Percentiles rank a stretch among this genome's conserved stretches.
phyloP scores from a whole-genome alignment of 306 rosid genomes.

The Sicyos edulis region DNA sequence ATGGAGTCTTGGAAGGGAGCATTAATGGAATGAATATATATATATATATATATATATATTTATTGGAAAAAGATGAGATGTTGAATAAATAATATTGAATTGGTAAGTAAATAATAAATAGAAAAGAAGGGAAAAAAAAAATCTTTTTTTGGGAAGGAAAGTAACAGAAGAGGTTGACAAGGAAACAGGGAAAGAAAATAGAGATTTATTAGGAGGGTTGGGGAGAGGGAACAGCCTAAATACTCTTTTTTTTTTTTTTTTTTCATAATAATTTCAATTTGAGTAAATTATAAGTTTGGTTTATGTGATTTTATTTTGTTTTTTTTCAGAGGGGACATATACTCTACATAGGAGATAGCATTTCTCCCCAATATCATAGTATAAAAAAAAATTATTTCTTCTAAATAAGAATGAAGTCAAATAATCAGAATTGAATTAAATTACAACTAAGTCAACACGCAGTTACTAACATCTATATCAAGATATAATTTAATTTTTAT shows the following conservation, averaged over 20 bases:
- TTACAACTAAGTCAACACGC: too few relatives aligned
- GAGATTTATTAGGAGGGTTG: conserved; percentile 7
- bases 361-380: too few relatives aligned
- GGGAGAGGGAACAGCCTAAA: conserved; percentile 26
- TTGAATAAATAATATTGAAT: background rate
- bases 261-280: too few relatives aligned
- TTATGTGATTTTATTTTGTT: too few relatives aligned
- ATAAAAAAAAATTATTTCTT: too few relatives aligned
- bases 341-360: too few relatives aligned
- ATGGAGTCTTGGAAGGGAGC: conserved; percentile 11
- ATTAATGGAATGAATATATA: background rate
- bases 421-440: too few relatives aligned
- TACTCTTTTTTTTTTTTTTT: conserved; percentile 11
- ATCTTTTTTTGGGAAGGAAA: conserved; percentile 9
- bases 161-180: conserved; percentile 14
- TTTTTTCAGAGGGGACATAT: too few relatives aligned
- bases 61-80: conserved; percentile 19
- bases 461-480: too few relatives aligned
- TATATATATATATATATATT: conserved; percentile 9
- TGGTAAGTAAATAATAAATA: background rate
- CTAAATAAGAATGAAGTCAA: too few relatives aligned
- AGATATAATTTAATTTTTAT: too few relatives aligned
- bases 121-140: background rate
- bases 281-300: too few relatives aligned
- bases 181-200: conserved; percentile 9